Base-by-base conservation (phyloP, 148 eudicot genomes). In the Fagopyrum esculentum region DNA sequence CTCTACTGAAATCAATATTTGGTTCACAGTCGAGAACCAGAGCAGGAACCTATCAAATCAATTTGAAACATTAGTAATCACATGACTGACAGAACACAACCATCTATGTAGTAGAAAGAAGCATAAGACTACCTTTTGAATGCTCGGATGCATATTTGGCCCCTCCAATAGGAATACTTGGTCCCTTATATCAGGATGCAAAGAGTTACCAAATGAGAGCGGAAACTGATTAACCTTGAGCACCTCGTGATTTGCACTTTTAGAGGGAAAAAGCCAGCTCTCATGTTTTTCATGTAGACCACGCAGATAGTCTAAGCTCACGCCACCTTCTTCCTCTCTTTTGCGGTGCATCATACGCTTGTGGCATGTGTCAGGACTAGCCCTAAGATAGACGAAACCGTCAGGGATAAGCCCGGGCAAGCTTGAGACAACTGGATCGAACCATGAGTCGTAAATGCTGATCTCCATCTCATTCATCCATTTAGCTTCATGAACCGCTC, bases 401-500 rank as follows among this genome's bases (percentile, higher is more conserved):
- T 94, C 98, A 16, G 98, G 98, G 74, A 94, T 68, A 70, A 94
- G 97, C 52, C 98, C 98, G 66, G 98, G 98, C 79, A 92, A 82
- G 73, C 88, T 83, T 54, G 98, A 91, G 55, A 94, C 96, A 46
- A 91, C 98, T 9, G 98, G 98, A 77, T 94, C 97, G 81, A 94
- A 94, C 98, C 98, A 94, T 6, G 98, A 94, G 81, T 94, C 98
- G 9, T 94, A 94, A 16, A 94, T 91, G 86, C 91, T 90, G 57
- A 94, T 94, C 80, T 94, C 98, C 98, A 94, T 94, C 86, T 94
- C 98, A 78, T 82, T 94, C 98, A 94, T 94, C 97, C 97, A 94
- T 59, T 94, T 91, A 35, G 98, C 98, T 85, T 94, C 98, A 85
- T 94, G 98, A 75, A 94, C 98, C 68, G 98, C 98, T 76, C 98